Base-by-base conservation (phyloP, 2,329 filamentous ascomycete species). In the Fusarium tjaetaba region DNA sequence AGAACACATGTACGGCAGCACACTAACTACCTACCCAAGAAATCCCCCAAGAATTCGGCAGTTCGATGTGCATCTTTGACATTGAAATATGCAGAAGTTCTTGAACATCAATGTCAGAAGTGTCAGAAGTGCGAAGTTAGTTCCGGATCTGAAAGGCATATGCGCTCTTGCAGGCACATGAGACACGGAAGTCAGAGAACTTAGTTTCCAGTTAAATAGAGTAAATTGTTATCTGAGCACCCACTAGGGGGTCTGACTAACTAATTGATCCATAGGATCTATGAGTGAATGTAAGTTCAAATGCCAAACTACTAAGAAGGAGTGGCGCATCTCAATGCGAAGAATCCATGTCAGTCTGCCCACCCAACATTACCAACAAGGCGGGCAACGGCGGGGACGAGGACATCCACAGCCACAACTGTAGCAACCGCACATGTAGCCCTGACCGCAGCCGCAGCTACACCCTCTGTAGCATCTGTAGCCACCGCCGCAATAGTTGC, bases 141-240 rank as follows among this genome's bases (percentile, higher is more conserved):
- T 20, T 34, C 3, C 7, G 30, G 15, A 32, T 24, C 5, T 51
- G 5, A 34, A 11, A 7, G 16, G 48, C 16, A 4, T 34, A 18
- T 24, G 3, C 1, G 2, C 0, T 4, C 0, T 13, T 10, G 3
- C 11, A n/a, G 7, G 7, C 3, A 15, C 4, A 26, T 11, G 6
- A 20, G 2, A 15, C 11, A 24, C 0, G 24, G 1, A 14, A 53
- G 11, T 24, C 13, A 5, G 1, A 6, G 6, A 13, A 3, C 24
- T 8, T 13, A 0, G 18, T 3, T 55, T 5, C 6, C 14, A 55
- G 34, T 55, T 41, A 24, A 42, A 56, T 30, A 5, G 22, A 55
- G 26, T 32, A 42, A 11, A 42, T 30, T 56, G 38, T 11, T 32
- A 30, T 42, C 36, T 20, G 24, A 32, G 5, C 52, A 56, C 52